Percentiles rank a stretch among this genome's conserved stretches.
These are phyloP conservation scores for Eleusine indica DNA, from an alignment of 176 grass and related monocot genomes.

Conservation along the genomic window DNA sequence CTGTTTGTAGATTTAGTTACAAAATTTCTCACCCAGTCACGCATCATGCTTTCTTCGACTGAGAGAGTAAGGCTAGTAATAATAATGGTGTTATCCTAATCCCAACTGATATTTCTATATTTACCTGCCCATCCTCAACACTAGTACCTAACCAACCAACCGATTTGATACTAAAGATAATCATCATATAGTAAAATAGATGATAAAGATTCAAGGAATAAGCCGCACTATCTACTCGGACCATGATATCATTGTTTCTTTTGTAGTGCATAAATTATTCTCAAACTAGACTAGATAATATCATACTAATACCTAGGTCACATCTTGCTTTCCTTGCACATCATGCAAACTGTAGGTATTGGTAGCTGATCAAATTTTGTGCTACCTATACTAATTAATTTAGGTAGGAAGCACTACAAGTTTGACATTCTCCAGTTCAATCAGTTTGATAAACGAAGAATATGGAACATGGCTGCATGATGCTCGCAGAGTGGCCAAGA, in stretches of 20 bases:
- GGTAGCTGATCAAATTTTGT: background rate
- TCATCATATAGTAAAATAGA: background rate
- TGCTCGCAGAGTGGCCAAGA: slow-evolving; percentile 26
- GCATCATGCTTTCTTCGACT: slow-evolving; percentile 14
- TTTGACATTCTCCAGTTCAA: slow-evolving; percentile 49
- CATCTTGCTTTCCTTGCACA: slow-evolving; percentile 33
- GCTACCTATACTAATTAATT: background rate
- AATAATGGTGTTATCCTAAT: background rate
- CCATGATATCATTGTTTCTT: slow-evolving; percentile 29
- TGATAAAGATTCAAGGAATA: slow-evolving; percentile 49
- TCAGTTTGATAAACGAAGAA: slow-evolving; percentile 34
- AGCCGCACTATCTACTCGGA: slow-evolving; percentile 19
- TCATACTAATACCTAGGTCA: slow-evolving; percentile 12
- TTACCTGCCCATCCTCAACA: slow-evolving; percentile 42
- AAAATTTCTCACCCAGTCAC: background rate
- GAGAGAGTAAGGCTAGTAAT: no score
- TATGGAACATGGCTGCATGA: slow-evolving; percentile 29
- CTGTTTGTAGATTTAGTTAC: background rate
- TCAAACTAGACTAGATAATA: slow-evolving; percentile 5
- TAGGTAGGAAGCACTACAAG: background rate
- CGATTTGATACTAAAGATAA: slow-evolving; percentile 35
- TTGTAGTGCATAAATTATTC: slow-evolving; percentile 26
- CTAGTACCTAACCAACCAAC: slow-evolving; percentile 45
- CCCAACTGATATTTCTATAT: slow-evolving; percentile 28
- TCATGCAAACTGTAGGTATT: slow-evolving; percentile 34